Base-by-base conservation (phyloP, 1,139 yeast genomes). In the Nematodospora anomalae region DNA sequence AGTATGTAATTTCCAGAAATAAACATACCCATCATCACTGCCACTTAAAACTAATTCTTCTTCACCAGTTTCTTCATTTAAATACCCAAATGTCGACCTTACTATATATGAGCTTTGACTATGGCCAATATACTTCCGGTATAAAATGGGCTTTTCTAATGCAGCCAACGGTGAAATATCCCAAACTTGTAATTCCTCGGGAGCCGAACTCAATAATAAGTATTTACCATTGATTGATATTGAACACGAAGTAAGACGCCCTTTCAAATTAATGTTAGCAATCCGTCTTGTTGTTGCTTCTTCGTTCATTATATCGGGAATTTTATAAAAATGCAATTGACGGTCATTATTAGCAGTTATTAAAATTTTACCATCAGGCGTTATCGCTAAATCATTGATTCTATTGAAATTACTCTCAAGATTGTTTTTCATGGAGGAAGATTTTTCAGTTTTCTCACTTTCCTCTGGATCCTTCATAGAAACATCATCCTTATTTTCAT, bases 141-240 rank as follows among this genome's bases (percentile, higher is more conserved):
- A 72, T 18, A 84, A 58, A 0, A 75, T 58, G 1, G 74, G 74
- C 23, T 32, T 32, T 12, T 40, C 30, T 8, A 16, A n/a, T 8
- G 27, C 28, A 12, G 45, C 28, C 5, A 39, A 32, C 3, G 42
- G 37, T 2, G 65, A 56, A 20, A 71, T 67, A 50, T 85, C 83
- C 94, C 95, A 88, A 6, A 88, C 64, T 51, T 86, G 94, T 12
- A 89, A 60, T 51, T 84, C 94, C 48, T 84, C 89, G 0, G 89
- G 85, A n/a, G 80, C 78, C 11, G 82, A 73, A 49, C 80, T 83
- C 23, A 87, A 69, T 26, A 88, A 58, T 4, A 83, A 67, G 68
- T 58, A 60, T 64, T 76, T 62, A 44, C 74, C 74, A 47, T 57
- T 60, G 11, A 56, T 52, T 8, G 72, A 64, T 1, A 68, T 53